phyloP scores from a whole-genome alignment of 139 green algal species.

The Pleodorina starrii region DNA sequence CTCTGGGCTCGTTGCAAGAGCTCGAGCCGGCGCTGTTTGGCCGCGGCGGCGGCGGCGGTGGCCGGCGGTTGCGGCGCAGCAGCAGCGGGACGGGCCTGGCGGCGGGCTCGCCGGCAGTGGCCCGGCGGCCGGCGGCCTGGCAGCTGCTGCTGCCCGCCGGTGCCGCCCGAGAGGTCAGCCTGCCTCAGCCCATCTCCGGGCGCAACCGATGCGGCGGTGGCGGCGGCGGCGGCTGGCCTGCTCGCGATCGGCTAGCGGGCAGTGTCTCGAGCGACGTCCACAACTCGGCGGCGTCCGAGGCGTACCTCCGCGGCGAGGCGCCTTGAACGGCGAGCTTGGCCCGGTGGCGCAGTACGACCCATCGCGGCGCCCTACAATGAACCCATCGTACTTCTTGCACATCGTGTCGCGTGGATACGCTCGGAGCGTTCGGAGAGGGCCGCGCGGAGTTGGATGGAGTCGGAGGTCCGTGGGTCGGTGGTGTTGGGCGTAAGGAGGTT shows the following conservation, averaged over 20 bases:
- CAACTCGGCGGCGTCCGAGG: background rate
- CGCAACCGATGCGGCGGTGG: background rate
- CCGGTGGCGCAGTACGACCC: no score
- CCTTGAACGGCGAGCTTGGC: no score
- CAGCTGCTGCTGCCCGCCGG: background rate
- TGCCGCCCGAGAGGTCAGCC: background rate
- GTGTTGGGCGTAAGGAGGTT: no score
- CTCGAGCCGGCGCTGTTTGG: background rate
- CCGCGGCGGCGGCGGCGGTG: background rate
- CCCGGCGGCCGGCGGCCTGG: no score
- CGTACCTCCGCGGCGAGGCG: background rate
- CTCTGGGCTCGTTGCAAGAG: conserved; percentile 15
- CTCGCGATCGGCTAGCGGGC: background rate
- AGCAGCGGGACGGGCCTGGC: background rate
- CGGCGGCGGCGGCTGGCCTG: background rate
- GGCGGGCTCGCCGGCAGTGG: background rate
- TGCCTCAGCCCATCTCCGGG: conserved; percentile 15
- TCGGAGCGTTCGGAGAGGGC: no score
- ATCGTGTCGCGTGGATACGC: no score
- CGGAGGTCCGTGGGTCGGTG: no score
- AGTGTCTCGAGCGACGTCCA: background rate
- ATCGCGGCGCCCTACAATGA: no score
- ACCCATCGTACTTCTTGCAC: no score
- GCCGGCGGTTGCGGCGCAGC: conserved; percentile 16
- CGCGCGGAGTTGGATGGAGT: no score